Percentiles rank a stretch among this genome's conserved stretches.
Evolutionary conservation across 2,329 filamentous ascomycete genomes (phyloP).

Genomic region (Pseudocercospora crystallina): DNA sequence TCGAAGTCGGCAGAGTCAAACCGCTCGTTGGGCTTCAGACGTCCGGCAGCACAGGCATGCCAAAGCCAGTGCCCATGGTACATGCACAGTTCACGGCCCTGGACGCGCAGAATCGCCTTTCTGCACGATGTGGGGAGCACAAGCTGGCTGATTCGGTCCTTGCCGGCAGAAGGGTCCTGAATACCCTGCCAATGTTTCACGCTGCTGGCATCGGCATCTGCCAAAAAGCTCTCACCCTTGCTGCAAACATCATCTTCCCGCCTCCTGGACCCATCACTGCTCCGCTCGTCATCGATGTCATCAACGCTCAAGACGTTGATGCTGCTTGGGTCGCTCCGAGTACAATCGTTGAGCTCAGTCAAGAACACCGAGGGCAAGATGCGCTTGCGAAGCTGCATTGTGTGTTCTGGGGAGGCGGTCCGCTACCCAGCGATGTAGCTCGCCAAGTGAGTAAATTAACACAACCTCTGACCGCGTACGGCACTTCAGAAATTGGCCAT

Average conservation of each 20-base stretch:
- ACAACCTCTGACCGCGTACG: slow-evolving; percentile 10
- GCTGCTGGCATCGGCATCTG: slow-evolving; percentile 19
- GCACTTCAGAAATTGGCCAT: slow-evolving; percentile 16
- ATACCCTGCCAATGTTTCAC: slow-evolving; percentile 19
- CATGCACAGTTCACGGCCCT: slow-evolving; percentile 14
- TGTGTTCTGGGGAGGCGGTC: slow-evolving; percentile 16
- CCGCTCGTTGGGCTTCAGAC: slow-evolving; percentile 21
- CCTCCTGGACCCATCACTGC: slow-evolving; percentile 13
- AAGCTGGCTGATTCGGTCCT: too few species aligned
- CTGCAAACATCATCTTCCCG: slow-evolving; percentile 10
- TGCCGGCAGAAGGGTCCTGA: too few species aligned
- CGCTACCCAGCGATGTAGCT: slow-evolving; percentile 7
- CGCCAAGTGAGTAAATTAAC: slow-evolving; percentile 8
- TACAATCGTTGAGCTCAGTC: slow-evolving; percentile 9
- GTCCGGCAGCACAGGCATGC: slow-evolving; percentile 21
- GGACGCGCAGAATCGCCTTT: slow-evolving; percentile 5
- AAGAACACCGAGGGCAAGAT: not conserved
- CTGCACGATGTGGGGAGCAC: too few species aligned
- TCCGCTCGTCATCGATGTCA: slow-evolving; percentile 9
- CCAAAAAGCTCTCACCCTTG: slow-evolving; percentile 16
- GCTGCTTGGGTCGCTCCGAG: slow-evolving; percentile 18
- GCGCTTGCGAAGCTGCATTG: slow-evolving; percentile 11
- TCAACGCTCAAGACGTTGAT: too few species aligned
- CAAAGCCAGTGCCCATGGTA: slow-evolving; percentile 18
- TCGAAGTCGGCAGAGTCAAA: slow-evolving; percentile 8